A percentile compares a stretch with the other conserved stretches of the same genome.
These are phyloP conservation scores for Nakazawaea anatomiae DNA, from an alignment of 805 yeast genomes.

Conservation along the genomic window DNA sequence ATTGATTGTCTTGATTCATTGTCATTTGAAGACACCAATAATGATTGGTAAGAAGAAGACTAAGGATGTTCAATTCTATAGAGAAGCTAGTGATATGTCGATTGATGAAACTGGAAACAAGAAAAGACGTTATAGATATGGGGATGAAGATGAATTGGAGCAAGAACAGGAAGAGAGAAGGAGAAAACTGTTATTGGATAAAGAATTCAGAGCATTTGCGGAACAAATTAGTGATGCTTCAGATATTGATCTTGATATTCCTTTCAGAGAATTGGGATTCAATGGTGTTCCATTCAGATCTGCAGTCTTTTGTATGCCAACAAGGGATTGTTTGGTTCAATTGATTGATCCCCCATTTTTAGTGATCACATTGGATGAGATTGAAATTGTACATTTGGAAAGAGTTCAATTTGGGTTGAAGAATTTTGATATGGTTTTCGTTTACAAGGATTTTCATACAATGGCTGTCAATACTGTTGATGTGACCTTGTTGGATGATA, in stretches of 20 bases:
- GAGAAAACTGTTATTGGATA: constrained; percentile 83
- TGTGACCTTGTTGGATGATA: constrained; percentile 83
- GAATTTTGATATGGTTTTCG: constrained; percentile 95
- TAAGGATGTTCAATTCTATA: constrained; percentile 89
- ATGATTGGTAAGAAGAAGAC: constrained; percentile 96
- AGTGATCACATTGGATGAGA: constrained; percentile 85
- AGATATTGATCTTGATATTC: constrained; percentile 82
- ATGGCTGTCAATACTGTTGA: constrained; percentile 94
- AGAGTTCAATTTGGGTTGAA: constrained; percentile 96
- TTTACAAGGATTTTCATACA: constrained; percentile 92
- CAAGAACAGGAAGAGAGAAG: constrained; percentile 98
- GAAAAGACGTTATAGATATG: constrained; percentile 79
- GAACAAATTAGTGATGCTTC: constrained; percentile 89
- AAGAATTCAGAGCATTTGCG: constrained; percentile 84
- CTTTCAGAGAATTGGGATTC: constrained; percentile 94
- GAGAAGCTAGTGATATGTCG: constrained; percentile 94
- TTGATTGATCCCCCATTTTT: constrained; percentile 91
- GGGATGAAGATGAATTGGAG: constrained; percentile 97
- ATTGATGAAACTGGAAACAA: constrained; percentile 97
- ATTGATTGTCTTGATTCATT: constrained; percentile 84
- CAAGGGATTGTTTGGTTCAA: constrained; percentile 94
- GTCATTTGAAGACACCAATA: constrained; percentile 87
- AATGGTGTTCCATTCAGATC: constrained; percentile 96
- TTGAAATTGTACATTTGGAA: constrained; percentile 92
- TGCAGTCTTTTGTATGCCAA: constrained; percentile 91